These are phyloP conservation scores for Coniochaeta sp. DNA, from an alignment of 2,329 filamentous ascomycete species.

Conservation along the genomic window DNA sequence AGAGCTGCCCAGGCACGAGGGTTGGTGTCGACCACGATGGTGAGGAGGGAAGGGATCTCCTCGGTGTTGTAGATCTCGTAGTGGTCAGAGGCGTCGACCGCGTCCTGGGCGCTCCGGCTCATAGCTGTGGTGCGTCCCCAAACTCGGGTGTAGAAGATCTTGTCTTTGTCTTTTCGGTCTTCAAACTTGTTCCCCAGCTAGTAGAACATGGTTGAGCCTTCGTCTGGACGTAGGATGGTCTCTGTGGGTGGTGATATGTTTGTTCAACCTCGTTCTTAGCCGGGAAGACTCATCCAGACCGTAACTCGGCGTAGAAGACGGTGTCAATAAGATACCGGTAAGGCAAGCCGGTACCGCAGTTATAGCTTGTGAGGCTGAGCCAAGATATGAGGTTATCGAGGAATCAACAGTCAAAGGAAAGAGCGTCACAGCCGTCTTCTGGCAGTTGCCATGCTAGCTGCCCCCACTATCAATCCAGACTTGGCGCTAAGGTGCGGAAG, in stretches of 20 bases:
- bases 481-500: neutral
- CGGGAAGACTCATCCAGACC: too few relatives aligned
- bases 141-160: neutral
- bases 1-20: conserved; percentile 83
- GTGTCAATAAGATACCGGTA: too few relatives aligned
- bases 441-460: too few relatives aligned
- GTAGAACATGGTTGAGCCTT: neutral
- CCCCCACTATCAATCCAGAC: too few relatives aligned
- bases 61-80: conserved; percentile 47
- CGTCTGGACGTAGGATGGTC: too few relatives aligned
- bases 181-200: neutral
- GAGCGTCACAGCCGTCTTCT: neutral
- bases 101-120: conserved; percentile 22
- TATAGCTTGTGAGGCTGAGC: too few relatives aligned
- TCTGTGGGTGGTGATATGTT: too few relatives aligned
- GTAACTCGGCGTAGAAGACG: too few relatives aligned
- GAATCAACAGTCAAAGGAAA: neutral
- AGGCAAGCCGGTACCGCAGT: too few relatives aligned
- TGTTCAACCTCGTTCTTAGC: too few relatives aligned
- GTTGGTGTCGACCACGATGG: conserved; percentile 92
- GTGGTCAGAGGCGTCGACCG: conserved; percentile 52
- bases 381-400: neutral
- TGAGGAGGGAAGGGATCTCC: conserved; percentile 72
- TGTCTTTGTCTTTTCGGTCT: neutral
- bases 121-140: neutral